Evolutionary conservation across 2,329 filamentous ascomycete genomes (phyloP).

Genomic region (Sarocladiaceae sp.): DNA sequence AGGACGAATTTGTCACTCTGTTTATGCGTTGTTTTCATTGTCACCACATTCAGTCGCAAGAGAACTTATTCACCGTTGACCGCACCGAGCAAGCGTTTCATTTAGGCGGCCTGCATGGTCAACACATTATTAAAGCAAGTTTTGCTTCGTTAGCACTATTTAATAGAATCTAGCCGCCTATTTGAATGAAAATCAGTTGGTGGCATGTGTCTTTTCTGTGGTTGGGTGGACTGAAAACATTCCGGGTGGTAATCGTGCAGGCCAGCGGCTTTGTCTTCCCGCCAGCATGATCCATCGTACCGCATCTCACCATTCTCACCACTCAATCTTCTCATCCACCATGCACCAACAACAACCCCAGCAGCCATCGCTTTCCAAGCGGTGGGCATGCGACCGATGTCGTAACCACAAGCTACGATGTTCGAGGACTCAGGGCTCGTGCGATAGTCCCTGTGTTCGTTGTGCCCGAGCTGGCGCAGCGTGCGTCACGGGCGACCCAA

Average conservation of each 20-base stretch:
- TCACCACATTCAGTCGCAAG: background rate
- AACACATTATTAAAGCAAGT: too few relatives aligned
- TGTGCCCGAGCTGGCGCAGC: constrained; percentile 11
- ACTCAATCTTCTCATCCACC: background rate
- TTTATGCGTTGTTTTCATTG: background rate
- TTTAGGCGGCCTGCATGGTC: too few relatives aligned
- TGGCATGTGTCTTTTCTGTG: background rate
- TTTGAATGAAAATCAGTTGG: background rate
- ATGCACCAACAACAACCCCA: constrained; percentile 4
- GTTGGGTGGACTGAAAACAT: background rate
- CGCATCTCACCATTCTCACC: background rate
- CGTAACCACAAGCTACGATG: constrained; percentile 13
- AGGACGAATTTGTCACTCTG: background rate
- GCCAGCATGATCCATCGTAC: background rate
- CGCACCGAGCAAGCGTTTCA: too few relatives aligned
- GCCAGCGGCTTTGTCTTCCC: background rate
- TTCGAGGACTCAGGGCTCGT: constrained; percentile 9
- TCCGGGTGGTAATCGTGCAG: background rate
- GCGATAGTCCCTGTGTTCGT: constrained; percentile 11
- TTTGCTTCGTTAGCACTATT: too few relatives aligned
- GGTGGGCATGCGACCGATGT: constrained; percentile 13
- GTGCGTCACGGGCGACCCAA: constrained; percentile 12
- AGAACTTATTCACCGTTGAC: background rate
- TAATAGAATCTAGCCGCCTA: background rate
- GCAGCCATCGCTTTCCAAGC: constrained; percentile 9